Conservation (phyloP, 495 filamentous ascomycete genomes). For the Aspergillus haitiensis region DNA sequence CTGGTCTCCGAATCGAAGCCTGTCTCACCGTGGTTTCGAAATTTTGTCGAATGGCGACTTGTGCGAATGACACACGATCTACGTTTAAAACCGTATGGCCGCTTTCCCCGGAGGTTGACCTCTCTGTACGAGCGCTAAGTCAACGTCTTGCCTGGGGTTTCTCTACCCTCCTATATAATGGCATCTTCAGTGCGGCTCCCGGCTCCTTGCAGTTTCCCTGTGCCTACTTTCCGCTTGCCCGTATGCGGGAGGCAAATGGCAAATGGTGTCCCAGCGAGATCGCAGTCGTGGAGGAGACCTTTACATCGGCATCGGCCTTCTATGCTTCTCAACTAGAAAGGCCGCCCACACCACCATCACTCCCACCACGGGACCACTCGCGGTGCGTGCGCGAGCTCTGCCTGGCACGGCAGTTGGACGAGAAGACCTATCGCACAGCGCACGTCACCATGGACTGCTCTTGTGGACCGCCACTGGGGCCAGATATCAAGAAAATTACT, state of each 20-base stretch:
- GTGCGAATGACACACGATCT: constrained; percentile 2
- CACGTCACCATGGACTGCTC: background rate
- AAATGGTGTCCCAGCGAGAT: constrained; percentile 12
- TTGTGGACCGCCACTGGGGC: background rate
- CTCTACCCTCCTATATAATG: background rate
- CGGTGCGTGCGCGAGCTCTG: constrained; percentile 1
- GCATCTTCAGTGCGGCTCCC: background rate
- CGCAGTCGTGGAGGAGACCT: constrained; percentile 5
- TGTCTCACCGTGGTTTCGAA: constrained; percentile 4
- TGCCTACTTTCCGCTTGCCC: constrained; percentile 7
- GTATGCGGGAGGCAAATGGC: background rate
- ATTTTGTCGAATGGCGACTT: constrained; percentile 10
- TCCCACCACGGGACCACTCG: background rate
- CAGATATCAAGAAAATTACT: background rate
- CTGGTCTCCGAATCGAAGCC: background rate
- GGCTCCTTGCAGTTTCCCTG: constrained; percentile 6
- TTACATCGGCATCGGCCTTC: constrained; percentile 8
- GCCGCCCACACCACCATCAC: background rate
- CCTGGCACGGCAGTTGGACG: constrained; percentile 8
- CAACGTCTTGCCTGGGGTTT: constrained; percentile 10
- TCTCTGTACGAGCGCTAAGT: constrained; percentile 6
- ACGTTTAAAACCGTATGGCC: constrained; percentile 2
- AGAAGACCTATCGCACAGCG: constrained; percentile 12
- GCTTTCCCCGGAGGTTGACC: constrained; percentile 5
- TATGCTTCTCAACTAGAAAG: constrained; percentile 9